Evolutionary conservation across 257 asterid genomes (phyloP), one percentile per base, ranked within the genome.

Genomic region (Plantago ovata): DNA sequence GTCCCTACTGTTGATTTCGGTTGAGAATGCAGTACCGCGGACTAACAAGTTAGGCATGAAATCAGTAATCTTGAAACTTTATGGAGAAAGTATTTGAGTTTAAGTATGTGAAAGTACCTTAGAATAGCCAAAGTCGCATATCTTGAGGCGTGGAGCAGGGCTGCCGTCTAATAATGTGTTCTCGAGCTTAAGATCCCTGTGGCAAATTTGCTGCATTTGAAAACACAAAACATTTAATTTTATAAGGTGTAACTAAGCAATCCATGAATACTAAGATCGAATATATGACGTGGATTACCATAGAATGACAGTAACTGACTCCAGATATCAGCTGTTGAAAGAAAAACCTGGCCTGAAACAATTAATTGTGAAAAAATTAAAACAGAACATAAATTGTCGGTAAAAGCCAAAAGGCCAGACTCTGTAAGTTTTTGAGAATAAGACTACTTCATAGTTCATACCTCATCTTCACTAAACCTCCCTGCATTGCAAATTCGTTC

Each of bases 1-100:
- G 96, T 85, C 50, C 95, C 98, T 0, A 91, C 96, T 0, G 96
- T 91, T n/a, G 96, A 91, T 69, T 91, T 91, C 0, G 95, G 96
- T 75, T 87, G 95, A 28, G 96, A 91, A 77, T 91, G 98, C 52
- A 91, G 39, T 10, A 81, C 88, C 0, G 90, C 62, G 9, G 96
- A 91, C 95, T 91, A 62, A 13, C 67, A 60, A 61, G 60, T 55
- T 14, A 42, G 6, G 77, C 0, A 72, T 18, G 22, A 62, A 49
- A 20, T 38, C 1, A 45, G 12, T 32, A 28, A 8, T 24, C 19
- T 22, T 51, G 41, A 24, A 53, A 49, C 3, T 3, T 38, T 15
- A 36, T 21, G 20, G 22, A 13, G 9, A 55, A 44, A 32, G 8
- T 4, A 15, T 28, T 14, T 15, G n/a, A 16, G 9, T 18, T 41